Evolutionary conservation across 106 monocot genomes (phyloP).

Genomic region (Hemerocallis citrina): DNA sequence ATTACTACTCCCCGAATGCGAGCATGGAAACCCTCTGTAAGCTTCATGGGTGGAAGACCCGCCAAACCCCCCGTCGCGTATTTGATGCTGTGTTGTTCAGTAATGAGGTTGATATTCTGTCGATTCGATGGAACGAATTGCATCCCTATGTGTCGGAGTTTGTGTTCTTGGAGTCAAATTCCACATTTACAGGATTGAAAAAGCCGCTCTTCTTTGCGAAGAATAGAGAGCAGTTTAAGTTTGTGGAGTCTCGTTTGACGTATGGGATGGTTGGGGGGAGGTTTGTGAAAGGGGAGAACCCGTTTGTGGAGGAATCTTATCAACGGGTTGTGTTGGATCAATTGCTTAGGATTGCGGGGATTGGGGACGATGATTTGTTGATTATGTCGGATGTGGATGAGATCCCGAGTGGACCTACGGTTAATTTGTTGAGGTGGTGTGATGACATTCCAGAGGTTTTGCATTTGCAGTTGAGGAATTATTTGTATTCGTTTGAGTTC

Average conservation of each 20-base stretch:
- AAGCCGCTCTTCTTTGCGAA: conserved; percentile 47
- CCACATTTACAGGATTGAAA: conserved; percentile 46
- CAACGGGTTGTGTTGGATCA: conserved; percentile 68
- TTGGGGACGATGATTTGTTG: conserved; percentile 63
- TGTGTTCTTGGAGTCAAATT: conserved; percentile 68
- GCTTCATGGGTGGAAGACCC: conserved; percentile 53
- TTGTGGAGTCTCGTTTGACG: conserved; percentile 39
- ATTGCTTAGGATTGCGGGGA: conserved; percentile 51
- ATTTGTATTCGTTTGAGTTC: conserved; percentile 86
- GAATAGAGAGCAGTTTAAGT: conserved; percentile 35
- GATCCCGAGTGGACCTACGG: conserved; percentile 73
- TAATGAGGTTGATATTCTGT: conserved; percentile 68
- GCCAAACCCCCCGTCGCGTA: conserved; percentile 47
- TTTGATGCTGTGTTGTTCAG: conserved; percentile 76
- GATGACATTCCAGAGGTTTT: conserved; percentile 50
- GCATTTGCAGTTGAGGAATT: conserved; percentile 63
- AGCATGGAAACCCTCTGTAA: conserved; percentile 44
- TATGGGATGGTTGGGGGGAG: conserved; percentile 55
- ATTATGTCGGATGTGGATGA: conserved; percentile 87
- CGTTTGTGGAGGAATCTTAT: conserved; percentile 74
- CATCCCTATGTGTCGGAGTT: conserved; percentile 64
- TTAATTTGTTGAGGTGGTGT: conserved; percentile 70
- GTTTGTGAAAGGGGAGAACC: conserved; percentile 58
- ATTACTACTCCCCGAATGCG: conserved; percentile 43
- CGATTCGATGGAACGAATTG: conserved; percentile 63